A percentile compares a stretch with the other conserved stretches of the same genome.
These are phyloP conservation scores for Kodamaea hsintzibuensis DNA, from an alignment of 805 yeast genomes.

Conservation along the genomic window DNA sequence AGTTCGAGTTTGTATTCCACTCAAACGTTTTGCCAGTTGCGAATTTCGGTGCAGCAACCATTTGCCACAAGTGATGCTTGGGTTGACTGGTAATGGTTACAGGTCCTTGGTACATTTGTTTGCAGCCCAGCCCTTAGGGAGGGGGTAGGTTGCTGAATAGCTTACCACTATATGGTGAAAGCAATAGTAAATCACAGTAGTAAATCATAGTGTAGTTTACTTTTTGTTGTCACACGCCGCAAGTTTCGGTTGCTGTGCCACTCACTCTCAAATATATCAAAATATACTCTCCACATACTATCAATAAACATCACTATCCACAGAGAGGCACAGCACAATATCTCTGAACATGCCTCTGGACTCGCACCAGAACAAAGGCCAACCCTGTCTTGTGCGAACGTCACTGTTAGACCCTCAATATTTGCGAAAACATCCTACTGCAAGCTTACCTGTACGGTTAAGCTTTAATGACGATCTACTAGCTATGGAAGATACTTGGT, in stretches of 20 bases:
- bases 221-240: background rate
- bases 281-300: background rate
- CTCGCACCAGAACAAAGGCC: background rate
- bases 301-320: background rate
- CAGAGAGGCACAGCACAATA: background rate
- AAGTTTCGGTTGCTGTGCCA: background rate
- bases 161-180: background rate
- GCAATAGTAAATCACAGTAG: background rate
- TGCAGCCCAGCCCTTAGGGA: background rate
- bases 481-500: conserved; percentile 48
- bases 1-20: too few relatives aligned
- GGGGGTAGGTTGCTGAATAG: too few relatives aligned
- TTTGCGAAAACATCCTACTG: conserved; percentile 11
- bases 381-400: conserved; percentile 17
- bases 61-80: background rate
- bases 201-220: background rate
- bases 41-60: background rate
- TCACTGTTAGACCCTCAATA: conserved; percentile 24
- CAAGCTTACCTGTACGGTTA: conserved; percentile 30
- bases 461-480: conserved; percentile 31
- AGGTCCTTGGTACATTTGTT: background rate
- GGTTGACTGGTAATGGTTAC: background rate
- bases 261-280: background rate
- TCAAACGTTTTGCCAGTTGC: background rate
- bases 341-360: background rate